Percentiles rank a stretch among this genome's conserved stretches.
These are phyloP conservation scores for Eucalyptus cloeziana DNA, from an alignment of 345 rosid genomes.

Conservation along the genomic window DNA sequence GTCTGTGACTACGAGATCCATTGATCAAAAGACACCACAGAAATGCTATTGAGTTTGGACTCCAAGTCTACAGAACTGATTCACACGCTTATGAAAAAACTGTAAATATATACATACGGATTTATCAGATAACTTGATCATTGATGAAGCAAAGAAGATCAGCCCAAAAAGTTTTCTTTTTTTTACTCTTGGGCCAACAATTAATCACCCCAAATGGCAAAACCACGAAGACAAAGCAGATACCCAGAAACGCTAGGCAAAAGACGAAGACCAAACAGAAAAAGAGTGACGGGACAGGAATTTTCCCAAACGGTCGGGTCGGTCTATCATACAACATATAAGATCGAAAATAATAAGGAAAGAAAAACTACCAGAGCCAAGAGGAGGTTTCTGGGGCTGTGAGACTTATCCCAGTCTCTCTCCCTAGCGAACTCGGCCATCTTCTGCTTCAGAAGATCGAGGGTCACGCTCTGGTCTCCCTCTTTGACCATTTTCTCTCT, in stretches of 20 bases:
- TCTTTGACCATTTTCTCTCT: background rate
- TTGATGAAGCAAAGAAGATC: background rate
- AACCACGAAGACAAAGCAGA: background rate
- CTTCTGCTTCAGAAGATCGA: conserved; percentile 50
- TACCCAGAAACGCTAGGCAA: background rate
- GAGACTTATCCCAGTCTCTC: conserved; percentile 82
- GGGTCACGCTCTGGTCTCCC: conserved; percentile 36
- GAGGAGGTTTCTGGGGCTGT: conserved; percentile 89
- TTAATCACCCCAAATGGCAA: background rate
- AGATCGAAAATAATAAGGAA: background rate
- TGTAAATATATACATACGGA: background rate
- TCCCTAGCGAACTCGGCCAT: conserved; percentile 79
- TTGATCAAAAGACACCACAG: background rate
- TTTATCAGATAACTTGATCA: background rate
- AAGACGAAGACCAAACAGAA: background rate
- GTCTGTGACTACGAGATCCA: background rate
- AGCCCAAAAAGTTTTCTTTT: background rate
- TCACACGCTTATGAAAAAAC: background rate
- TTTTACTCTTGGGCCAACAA: background rate
- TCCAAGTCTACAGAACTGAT: background rate
- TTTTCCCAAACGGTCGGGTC: background rate
- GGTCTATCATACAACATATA: background rate
- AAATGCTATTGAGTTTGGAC: background rate
- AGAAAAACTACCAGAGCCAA: conserved; percentile 49
- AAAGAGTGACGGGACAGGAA: background rate